These are phyloP conservation scores for Linnemannia zychae DNA, from an alignment of 192 early-diverging fungal species.

Conservation along the genomic window DNA sequence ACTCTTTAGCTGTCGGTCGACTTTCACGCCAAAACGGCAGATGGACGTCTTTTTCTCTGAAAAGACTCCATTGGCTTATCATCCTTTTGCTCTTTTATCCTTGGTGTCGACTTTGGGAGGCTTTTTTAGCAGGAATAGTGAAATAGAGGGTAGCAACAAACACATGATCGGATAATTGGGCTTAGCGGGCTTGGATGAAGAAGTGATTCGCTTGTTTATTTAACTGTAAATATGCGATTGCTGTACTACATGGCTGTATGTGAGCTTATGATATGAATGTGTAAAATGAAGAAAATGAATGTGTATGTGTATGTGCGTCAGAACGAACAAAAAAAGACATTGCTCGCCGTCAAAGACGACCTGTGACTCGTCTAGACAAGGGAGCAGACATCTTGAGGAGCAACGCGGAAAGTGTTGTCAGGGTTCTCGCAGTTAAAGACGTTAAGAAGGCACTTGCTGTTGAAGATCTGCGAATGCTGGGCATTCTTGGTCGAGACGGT, in stretches of 20 bases:
- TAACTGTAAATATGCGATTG: neutral
- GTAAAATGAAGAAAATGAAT: neutral
- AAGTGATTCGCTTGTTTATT: neutral
- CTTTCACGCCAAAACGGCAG: neutral
- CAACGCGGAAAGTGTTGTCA: too few relatives aligned
- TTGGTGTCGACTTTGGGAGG: neutral
- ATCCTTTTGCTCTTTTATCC: too few relatives aligned
- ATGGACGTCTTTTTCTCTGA: neutral
- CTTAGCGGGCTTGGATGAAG: neutral
- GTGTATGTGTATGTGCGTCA: neutral
- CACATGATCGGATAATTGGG: neutral
- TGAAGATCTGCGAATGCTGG: neutral
- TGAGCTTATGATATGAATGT: neutral
- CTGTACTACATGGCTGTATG: neutral
- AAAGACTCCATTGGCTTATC: neutral
- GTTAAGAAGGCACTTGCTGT: neutral
- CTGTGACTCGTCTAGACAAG: too few relatives aligned
- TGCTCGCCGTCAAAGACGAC: too few relatives aligned
- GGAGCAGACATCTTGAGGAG: too few relatives aligned
- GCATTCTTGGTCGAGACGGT: neutral
- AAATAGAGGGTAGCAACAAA: neutral
- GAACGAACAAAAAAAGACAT: neutral
- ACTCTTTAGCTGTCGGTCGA: neutral
- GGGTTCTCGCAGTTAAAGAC: neutral
- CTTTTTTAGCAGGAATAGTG: neutral